phyloP scores from a whole-genome alignment of 2,329 filamentous ascomycete species.

The Claviceps lovelessii region DNA sequence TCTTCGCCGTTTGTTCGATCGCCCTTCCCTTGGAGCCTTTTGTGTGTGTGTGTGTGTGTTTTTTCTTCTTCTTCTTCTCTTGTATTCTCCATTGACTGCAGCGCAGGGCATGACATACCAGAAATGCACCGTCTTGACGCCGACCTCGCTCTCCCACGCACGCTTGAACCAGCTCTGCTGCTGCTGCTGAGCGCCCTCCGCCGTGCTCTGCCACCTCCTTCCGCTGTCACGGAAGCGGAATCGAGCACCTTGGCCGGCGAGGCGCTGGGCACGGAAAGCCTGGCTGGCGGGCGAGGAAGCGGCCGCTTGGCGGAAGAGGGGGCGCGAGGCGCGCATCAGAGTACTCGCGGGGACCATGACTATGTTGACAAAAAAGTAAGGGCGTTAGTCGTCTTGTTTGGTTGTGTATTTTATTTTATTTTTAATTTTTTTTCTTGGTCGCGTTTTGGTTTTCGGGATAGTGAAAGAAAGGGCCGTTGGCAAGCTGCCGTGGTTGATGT shows the following conservation, averaged over 20 bases:
- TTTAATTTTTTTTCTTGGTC: background rate
- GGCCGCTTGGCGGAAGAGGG: constrained; percentile 38
- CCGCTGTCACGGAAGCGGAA: constrained; percentile 27
- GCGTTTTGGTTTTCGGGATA: background rate
- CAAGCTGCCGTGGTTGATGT: background rate
- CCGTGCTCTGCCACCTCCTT: constrained; percentile 59
- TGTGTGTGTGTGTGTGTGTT: too few species aligned
- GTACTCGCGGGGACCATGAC: constrained; percentile 31
- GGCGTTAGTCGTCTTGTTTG: background rate
- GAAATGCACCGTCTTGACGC: constrained; percentile 92
- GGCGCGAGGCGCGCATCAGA: constrained; percentile 41
- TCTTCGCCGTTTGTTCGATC: background rate
- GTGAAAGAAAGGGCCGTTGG: background rate
- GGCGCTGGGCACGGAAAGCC: constrained; percentile 31
- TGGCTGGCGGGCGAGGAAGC: constrained; percentile 16
- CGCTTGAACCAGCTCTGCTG: constrained; percentile 51
- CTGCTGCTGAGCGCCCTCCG: constrained; percentile 30
- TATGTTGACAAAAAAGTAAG: background rate
- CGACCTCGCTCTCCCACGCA: constrained; percentile 71
- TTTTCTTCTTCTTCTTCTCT: background rate
- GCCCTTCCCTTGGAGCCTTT: too few species aligned
- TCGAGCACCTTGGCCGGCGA: constrained; percentile 11
- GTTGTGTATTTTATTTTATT: background rate
- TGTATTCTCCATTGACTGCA: background rate
- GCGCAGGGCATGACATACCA: constrained; percentile 43